phyloP scores from a whole-genome alignment of 257 asterid species.

The Solanum sejunctum region DNA sequence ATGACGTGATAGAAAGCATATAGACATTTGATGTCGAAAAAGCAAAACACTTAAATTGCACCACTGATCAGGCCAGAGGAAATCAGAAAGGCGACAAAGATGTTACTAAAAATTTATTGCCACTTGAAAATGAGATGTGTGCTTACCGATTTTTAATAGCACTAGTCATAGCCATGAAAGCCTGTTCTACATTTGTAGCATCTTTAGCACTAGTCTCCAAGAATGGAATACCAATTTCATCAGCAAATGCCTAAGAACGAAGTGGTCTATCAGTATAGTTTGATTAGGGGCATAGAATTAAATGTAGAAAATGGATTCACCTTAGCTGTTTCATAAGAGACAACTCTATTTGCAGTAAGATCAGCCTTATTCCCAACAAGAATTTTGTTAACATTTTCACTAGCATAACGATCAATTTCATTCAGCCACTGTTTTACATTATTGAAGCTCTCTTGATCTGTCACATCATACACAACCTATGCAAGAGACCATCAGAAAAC shows the following conservation, averaged over 20 bases:
- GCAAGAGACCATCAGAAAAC: neutral
- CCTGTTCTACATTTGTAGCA: constrained; percentile 1
- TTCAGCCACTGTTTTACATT: neutral
- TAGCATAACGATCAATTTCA: constrained; percentile 2
- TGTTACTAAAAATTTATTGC: neutral
- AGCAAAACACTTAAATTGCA: neutral
- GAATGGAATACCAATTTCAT: constrained; percentile 1
- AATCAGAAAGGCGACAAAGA: neutral
- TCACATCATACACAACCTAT: neutral
- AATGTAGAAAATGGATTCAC: neutral
- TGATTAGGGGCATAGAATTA: neutral
- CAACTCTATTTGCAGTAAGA: neutral
- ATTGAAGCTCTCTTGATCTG: constrained; percentile 1
- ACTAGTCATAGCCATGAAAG: neutral
- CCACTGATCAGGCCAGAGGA: neutral
- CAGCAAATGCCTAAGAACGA: neutral
- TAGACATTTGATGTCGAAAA: neutral
- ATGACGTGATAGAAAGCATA: neutral
- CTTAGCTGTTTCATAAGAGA: neutral
- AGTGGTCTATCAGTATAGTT: neutral
- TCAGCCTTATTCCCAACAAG: constrained; percentile 1
- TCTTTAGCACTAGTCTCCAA: constrained; percentile 3
- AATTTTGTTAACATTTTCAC: constrained; percentile 1
- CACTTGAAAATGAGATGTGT: neutral
- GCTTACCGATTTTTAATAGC: neutral